Evolutionary conservation across 352 stramenopile species (phyloP).

Genomic region (Pythium angustatum): DNA sequence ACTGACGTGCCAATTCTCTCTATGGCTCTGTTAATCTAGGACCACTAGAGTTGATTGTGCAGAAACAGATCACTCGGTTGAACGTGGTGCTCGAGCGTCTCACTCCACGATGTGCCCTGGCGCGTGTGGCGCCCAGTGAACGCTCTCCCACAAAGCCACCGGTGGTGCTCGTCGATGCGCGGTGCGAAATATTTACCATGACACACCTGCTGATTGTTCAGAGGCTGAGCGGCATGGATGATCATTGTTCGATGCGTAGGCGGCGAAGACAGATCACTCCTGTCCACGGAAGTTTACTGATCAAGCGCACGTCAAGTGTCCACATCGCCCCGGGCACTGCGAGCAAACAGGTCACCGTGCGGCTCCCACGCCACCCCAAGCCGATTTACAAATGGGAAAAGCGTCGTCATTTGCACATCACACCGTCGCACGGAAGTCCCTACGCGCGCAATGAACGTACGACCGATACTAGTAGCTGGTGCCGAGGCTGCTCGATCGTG

Average conservation of each 20-base stretch:
- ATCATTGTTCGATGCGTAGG: too few species aligned
- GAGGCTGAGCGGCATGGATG: too few species aligned
- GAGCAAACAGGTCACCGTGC: constrained; percentile 36
- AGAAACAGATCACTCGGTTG: constrained; percentile 46
- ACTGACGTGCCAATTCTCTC: too few species aligned
- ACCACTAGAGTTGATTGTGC: constrained; percentile 49
- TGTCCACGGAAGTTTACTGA: constrained; percentile 33
- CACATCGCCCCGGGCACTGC: constrained; percentile 20
- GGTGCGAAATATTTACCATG: neutral
- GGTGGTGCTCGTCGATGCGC: constrained; percentile 10
- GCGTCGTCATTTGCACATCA: constrained; percentile 23
- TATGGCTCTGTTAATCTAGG: constrained; percentile 6
- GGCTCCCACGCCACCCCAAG: constrained; percentile 38
- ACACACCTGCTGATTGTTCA: too few species aligned
- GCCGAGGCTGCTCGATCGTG: too few species aligned
- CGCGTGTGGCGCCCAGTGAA: neutral
- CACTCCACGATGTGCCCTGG: constrained; percentile 12
- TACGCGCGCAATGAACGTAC: constrained; percentile 19
- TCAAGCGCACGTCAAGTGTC: constrained; percentile 33
- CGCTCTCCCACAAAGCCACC: neutral
- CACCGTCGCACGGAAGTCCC: neutral
- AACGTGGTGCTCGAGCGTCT: constrained; percentile 37
- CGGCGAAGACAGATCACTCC: constrained; percentile 16
- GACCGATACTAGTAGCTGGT: too few species aligned
- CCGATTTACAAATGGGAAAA: constrained; percentile 65